These are phyloP conservation scores for Friedmanniomyces simplex DNA, from an alignment of 495 filamentous ascomycete species.

Conservation along the genomic window DNA sequence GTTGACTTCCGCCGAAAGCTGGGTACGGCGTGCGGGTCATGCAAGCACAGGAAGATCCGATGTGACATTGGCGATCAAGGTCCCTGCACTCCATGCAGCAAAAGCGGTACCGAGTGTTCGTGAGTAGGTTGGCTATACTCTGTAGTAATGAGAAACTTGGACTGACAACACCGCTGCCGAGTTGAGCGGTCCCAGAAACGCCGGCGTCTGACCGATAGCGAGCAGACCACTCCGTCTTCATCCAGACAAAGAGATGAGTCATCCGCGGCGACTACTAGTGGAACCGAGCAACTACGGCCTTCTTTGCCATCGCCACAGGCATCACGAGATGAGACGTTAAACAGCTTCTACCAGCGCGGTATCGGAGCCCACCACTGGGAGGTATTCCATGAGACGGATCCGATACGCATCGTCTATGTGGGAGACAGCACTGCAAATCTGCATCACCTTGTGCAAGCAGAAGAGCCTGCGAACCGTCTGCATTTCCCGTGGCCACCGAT, in stretches of 20 bases:
- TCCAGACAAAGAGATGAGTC: not conserved
- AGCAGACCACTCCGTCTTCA: not conserved
- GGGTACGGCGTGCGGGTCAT: not conserved
- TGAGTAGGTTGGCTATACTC: not conserved
- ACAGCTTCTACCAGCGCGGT: slow-evolving; percentile 1
- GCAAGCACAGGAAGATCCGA: not conserved
- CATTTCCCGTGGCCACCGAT: not conserved
- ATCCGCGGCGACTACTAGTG: not conserved
- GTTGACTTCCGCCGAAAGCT: not conserved
- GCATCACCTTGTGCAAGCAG: not conserved
- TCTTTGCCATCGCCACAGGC: not conserved
- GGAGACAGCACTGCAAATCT: not conserved
- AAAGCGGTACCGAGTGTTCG: not conserved
- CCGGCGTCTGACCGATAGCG: not conserved
- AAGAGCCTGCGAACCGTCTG: not conserved
- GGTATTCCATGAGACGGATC: not conserved
- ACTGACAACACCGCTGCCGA: not conserved
- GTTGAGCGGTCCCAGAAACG: not conserved
- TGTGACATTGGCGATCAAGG: not conserved
- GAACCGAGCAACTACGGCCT: not conserved
- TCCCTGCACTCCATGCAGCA: not conserved
- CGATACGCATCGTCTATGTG: not conserved
- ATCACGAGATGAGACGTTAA: not conserved
- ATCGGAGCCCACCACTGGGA: slow-evolving; percentile 3
- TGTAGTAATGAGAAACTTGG: not conserved